Percentiles rank a stretch among this genome's conserved stretches.
These are phyloP conservation scores for Ascochyta viciae-villosae DNA, from an alignment of 2,329 filamentous ascomycete species.

Conservation along the genomic window DNA sequence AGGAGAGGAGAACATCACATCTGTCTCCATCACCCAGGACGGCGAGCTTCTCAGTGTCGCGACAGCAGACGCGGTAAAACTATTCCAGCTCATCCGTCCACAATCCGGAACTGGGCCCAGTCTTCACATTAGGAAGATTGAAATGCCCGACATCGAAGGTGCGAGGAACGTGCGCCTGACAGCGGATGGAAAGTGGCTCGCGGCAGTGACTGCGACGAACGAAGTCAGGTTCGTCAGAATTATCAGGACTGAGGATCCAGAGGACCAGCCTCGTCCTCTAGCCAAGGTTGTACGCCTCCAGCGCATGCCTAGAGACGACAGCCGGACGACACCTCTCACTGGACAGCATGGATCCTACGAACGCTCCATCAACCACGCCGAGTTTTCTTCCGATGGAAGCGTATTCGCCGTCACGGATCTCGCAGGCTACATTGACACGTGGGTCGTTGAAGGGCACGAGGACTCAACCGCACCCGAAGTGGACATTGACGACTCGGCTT, in stretches of 20 bases:
- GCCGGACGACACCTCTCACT: slow-evolving; percentile 53
- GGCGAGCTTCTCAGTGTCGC: slow-evolving; percentile 79
- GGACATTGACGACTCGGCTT: slow-evolving; percentile 45
- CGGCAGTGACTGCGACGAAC: slow-evolving; percentile 57
- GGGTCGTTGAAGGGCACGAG: slow-evolving; percentile 71
- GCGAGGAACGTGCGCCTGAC: slow-evolving; percentile 75
- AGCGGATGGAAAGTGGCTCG: slow-evolving; percentile 73
- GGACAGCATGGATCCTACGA: slow-evolving; percentile 79
- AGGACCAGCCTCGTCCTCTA: slow-evolving; percentile 49
- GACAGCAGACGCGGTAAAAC: slow-evolving; percentile 75
- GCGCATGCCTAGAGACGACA: slow-evolving; percentile 42
- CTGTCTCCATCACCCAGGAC: slow-evolving; percentile 72
- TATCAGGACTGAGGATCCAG: slow-evolving; percentile 51
- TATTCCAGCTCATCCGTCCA: slow-evolving; percentile 71
- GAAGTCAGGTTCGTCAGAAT: slow-evolving; percentile 57
- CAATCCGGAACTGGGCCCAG: slow-evolving; percentile 62
- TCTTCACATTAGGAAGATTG: slow-evolving; percentile 74
- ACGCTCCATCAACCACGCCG: slow-evolving; percentile 73
- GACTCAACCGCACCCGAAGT: slow-evolving; percentile 55
- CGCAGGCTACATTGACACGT: slow-evolving; percentile 85
- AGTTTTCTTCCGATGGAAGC: slow-evolving; percentile 81
- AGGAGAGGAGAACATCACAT: slow-evolving; percentile 82
- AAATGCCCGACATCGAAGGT: slow-evolving; percentile 69
- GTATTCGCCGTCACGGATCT: slow-evolving; percentile 82
- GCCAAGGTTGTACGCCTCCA: slow-evolving; percentile 49